phyloP scores from a whole-genome alignment of 768 basidiomycete species.

The Boletus subcaerulescens region DNA sequence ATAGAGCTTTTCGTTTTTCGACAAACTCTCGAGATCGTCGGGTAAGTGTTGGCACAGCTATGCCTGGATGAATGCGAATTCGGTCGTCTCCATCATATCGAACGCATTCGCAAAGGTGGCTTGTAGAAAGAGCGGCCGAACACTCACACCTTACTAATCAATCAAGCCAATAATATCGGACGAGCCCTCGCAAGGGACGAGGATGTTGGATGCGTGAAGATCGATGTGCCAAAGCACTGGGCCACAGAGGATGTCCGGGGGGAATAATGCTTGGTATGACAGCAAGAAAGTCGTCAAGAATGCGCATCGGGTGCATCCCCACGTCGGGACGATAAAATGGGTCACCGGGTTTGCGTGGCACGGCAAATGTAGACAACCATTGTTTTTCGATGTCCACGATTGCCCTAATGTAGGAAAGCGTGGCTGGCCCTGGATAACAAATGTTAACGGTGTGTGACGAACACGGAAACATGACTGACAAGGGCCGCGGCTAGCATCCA shows the following conservation, averaged over 20 bases:
- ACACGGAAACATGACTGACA: constrained; percentile 20
- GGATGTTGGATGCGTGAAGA: constrained; percentile 12
- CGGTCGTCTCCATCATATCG: constrained; percentile 3
- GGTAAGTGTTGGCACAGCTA: too few species aligned
- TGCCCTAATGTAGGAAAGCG: background rate
- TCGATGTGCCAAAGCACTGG: constrained; percentile 16
- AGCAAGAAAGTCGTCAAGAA: constrained; percentile 10
- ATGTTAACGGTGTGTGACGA: too few species aligned
- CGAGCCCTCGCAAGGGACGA: constrained; percentile 1
- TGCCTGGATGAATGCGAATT: background rate
- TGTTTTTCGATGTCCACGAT: background rate
- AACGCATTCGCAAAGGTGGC: constrained; percentile 1
- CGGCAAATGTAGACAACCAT: background rate
- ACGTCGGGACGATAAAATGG: background rate
- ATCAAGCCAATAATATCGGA: constrained; percentile 10
- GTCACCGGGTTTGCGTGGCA: background rate
- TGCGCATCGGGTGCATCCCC: constrained; percentile 2
- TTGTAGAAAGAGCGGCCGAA: constrained; percentile 15
- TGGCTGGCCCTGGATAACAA: background rate
- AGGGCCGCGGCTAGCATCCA: constrained; percentile 30
- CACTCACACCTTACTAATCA: constrained; percentile 12
- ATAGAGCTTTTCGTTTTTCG: too few species aligned
- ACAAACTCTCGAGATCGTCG: too few species aligned
- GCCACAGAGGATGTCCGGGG: background rate
- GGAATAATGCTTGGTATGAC: background rate